Conservation (phyloP, 768 basidiomycete species). For the Rhodotorula graminis region DNA sequence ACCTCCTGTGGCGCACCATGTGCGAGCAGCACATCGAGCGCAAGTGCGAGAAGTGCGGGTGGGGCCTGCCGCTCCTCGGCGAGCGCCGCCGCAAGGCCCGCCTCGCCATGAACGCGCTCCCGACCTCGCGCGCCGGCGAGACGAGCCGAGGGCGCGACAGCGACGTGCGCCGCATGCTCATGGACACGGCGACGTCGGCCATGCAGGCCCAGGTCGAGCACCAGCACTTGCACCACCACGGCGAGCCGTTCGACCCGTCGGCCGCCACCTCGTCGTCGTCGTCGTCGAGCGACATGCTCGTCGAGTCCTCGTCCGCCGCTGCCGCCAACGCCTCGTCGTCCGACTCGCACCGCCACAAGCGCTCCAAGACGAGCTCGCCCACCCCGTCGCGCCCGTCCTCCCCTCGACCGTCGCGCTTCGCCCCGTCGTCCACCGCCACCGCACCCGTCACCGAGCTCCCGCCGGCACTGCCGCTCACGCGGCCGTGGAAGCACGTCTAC, state of each 20-base stretch:
- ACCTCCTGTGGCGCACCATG: slow-evolving; percentile 89
- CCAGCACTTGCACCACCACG: slow-evolving; percentile 30
- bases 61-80: slow-evolving; percentile 90
- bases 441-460: not conserved
- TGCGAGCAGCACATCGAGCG: slow-evolving; percentile 98
- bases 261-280: too few relatives aligned
- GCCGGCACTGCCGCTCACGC: slow-evolving; percentile 52
- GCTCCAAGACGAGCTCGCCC: slow-evolving; percentile 38
- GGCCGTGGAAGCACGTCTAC: slow-evolving; percentile 98
- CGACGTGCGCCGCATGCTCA: slow-evolving; percentile 8
- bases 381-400: slow-evolving; percentile 40
- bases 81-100: slow-evolving; percentile 54
- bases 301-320: not conserved
- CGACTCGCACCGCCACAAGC: slow-evolving; percentile 36
- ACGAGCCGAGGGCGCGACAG: slow-evolving; percentile 14
- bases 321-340: not conserved
- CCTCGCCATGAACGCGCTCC: slow-evolving; percentile 29
- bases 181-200: slow-evolving; percentile 24
- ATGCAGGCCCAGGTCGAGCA: slow-evolving; percentile 22
- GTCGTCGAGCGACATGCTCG: slow-evolving; percentile 3
- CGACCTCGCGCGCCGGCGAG: slow-evolving; percentile 22
- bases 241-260: not conserved
- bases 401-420: slow-evolving; percentile 11
- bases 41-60: slow-evolving; percentile 93
- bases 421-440: not conserved